Conservation (phyloP, 179 eudicot species). For the Actinidia polygama region DNA sequence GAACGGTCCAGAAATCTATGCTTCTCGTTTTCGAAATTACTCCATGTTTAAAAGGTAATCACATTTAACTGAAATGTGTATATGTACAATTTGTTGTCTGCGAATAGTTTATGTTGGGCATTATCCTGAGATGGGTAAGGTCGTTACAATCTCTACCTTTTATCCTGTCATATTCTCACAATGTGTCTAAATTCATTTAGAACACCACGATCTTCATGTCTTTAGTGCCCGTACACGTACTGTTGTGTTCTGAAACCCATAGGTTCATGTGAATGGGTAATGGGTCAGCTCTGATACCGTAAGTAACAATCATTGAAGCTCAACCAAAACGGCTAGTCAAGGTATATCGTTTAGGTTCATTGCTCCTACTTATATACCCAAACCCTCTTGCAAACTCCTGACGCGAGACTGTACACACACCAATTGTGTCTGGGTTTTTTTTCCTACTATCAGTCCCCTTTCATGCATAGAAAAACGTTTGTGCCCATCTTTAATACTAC, state of each 20-base stretch:
- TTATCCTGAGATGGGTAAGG: too few relatives aligned
- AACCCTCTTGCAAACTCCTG: neutral
- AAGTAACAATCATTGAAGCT: neutral
- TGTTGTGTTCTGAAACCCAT: too few relatives aligned
- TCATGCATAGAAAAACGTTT: neutral
- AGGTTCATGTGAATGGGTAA: too few relatives aligned
- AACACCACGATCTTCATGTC: too few relatives aligned
- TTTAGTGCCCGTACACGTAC: too few relatives aligned
- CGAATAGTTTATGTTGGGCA: neutral
- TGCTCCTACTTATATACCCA: neutral
- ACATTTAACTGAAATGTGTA: neutral
- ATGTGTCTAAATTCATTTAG: too few relatives aligned
- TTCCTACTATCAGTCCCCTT: neutral
- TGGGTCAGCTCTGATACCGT: neutral
- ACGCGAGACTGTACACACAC: neutral
- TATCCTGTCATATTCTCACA: too few relatives aligned
- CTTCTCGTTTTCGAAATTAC: conserved; percentile 61
- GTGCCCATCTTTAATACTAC: neutral
- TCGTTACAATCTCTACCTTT: too few relatives aligned
- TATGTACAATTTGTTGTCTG: neutral
- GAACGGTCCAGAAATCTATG: conserved; percentile 41
- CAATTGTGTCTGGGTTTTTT: neutral
- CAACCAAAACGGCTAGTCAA: neutral
- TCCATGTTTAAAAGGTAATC: conserved; percentile 67
- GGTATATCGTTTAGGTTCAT: neutral